Evolutionary conservation across 129 eudicot genomes (phyloP), one percentile per base, ranked within the genome.

Genomic region (Saposhnikovia divaricata): DNA sequence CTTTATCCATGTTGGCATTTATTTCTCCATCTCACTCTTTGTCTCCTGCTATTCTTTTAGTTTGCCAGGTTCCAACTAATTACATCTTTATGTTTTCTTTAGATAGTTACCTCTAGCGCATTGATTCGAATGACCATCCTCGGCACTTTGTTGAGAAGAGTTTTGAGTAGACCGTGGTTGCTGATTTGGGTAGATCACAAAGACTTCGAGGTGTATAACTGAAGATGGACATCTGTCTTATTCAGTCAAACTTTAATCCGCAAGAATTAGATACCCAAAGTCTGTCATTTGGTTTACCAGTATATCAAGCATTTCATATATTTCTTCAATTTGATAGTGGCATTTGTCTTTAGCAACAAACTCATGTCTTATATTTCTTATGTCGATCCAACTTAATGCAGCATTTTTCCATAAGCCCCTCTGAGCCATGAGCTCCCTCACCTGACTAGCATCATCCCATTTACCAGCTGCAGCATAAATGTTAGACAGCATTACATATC

Each of bases 321-420:
- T 66, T 12, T 71, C 76, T 43, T 72, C 76, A 1, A 25, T 47
- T 75, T 31, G 39, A 61, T 31, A 0, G 48, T 77, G 82, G 28
- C 44, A 31, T 74, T 21, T 59, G 55, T 77, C 85, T 72, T 82
- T 81, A 27, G 88, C 82, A 14, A 82, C 81, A 80, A 87, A 87
- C 53, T 82, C 77, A 68, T 82, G 81, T 59, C 84, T 80, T 3
- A 6, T 74, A 72, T 82, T 69, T 48, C 68, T 85, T 28, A 87
- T 72, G 53, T 87, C 87, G 34, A 84, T 82, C 90, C 90, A 82
- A 50, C 90, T 87, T 50, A 34, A 77, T 53, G 83, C 90, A 15
- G 86, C 88, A 59, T 80, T 85, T 80, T 87, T 87, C 80, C 46
- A 42, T 73, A 87, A 59, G 37, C 83, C 88, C 76, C 34, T 77